Evolutionary conservation across 768 basidiomycete species (phyloP).

Genomic region (Psilocybe tampanensis): DNA sequence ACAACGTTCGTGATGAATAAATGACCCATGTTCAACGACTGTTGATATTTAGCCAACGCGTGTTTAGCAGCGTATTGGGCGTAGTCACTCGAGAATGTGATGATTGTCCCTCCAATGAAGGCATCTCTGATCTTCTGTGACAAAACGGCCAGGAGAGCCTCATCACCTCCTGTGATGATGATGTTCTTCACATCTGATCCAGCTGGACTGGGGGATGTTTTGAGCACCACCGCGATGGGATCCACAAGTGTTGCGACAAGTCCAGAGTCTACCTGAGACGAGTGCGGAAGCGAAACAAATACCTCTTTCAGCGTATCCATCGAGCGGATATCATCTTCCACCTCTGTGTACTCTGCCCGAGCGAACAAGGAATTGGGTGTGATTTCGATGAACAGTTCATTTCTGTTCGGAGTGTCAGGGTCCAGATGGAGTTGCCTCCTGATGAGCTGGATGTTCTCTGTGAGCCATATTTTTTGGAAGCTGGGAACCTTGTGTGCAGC

Average conservation of each 20-base stretch:
- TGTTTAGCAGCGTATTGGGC: constrained; percentile 6
- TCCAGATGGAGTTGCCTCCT: not conserved
- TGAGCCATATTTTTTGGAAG: not conserved
- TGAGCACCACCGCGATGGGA: not conserved
- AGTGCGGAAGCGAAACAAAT: not conserved
- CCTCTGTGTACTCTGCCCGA: constrained; percentile 9
- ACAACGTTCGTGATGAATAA: constrained; percentile 10
- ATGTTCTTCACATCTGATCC: constrained; percentile 8
- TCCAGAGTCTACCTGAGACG: not conserved
- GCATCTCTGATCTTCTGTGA: not conserved
- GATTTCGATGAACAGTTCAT: constrained; percentile 13
- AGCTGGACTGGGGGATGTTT: not conserved
- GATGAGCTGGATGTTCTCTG: not conserved
- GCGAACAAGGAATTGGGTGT: constrained; percentile 1
- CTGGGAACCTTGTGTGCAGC: constrained; percentile 6
- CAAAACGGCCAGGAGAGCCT: not conserved
- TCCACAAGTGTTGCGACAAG: constrained; percentile 5
- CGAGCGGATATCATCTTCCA: constrained; percentile 11
- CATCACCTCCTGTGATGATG: not conserved
- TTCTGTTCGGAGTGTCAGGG: not conserved
- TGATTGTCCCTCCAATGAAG: not conserved
- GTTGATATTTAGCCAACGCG: constrained; percentile 1
- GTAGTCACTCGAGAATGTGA: not conserved
- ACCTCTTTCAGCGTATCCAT: constrained; percentile 1
- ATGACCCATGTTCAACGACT: not conserved